These are phyloP conservation scores for Penicillium polonicum DNA, from an alignment of 2,329 filamentous ascomycete species.

Conservation along the genomic window DNA sequence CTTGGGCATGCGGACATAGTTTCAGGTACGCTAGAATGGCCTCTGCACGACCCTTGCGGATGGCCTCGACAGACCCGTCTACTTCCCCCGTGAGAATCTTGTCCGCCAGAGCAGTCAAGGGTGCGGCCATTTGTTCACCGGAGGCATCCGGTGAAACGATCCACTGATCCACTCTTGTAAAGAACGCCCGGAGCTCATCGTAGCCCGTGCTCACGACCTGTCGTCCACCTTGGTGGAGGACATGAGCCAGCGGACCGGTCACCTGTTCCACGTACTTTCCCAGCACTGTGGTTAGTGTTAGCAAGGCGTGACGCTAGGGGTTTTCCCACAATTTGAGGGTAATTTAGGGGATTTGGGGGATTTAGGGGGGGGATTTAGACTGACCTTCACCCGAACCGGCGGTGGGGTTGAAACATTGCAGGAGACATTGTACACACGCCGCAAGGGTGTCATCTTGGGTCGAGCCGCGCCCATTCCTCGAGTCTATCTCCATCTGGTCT, in stretches of 20 bases:
- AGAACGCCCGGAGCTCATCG: constrained; percentile 35
- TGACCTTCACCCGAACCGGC: constrained; percentile 26
- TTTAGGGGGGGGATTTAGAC: constrained; percentile 7
- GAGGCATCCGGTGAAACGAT: constrained; percentile 12
- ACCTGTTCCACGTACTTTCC: constrained; percentile 32
- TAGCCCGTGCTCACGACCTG: constrained; percentile 38
- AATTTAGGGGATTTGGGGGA: not conserved
- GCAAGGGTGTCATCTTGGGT: constrained; percentile 37
- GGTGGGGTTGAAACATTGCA: constrained; percentile 39
- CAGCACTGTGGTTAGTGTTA: constrained; percentile 33
- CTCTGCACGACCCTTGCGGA: constrained; percentile 40
- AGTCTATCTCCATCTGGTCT: constrained; percentile 69
- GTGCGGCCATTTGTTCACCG: constrained; percentile 26
- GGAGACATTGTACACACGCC: constrained; percentile 40
- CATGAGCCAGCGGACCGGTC: constrained; percentile 31
- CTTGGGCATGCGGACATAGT: constrained; percentile 17
- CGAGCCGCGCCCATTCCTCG: constrained; percentile 37
- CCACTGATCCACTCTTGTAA: constrained; percentile 31
- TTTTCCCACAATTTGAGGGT: constrained; percentile 1
- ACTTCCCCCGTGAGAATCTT: constrained; percentile 34
- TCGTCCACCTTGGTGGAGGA: constrained; percentile 34
- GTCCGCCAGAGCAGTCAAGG: constrained; percentile 29
- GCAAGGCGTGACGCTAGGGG: constrained; percentile 24
- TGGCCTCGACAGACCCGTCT: constrained; percentile 37
- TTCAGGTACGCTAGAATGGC: constrained; percentile 35